Conservation (phyloP, 805 yeast species). For the Spathaspora boniae region DNA sequence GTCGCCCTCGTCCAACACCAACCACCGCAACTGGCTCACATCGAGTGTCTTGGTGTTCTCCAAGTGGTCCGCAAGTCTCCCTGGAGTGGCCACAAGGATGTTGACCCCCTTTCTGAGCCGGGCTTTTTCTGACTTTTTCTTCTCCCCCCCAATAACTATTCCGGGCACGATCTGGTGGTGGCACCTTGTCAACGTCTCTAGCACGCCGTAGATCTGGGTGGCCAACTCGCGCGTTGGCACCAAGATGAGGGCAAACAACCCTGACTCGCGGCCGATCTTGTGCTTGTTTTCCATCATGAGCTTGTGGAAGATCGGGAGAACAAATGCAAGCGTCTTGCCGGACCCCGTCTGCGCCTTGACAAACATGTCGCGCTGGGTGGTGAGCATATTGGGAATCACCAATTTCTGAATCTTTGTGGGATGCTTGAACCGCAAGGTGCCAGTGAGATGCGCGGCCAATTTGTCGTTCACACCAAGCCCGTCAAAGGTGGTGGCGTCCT, state of each 20-base stretch:
- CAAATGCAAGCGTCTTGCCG: conserved; percentile 89
- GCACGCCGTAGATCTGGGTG: conserved; percentile 78
- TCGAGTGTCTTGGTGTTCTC: conserved; percentile 81
- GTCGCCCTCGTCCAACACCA: conserved; percentile 97
- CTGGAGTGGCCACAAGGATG: conserved; percentile 96
- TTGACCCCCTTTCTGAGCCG: conserved; percentile 93
- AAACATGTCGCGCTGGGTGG: conserved; percentile 57
- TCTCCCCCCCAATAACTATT: conserved; percentile 96
- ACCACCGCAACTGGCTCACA: conserved; percentile 71
- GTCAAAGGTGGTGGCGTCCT: conserved; percentile 63
- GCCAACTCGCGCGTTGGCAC: conserved; percentile 97
- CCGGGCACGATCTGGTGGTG: conserved; percentile 93
- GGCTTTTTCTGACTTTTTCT: conserved; percentile 95
- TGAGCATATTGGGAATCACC: conserved; percentile 57
- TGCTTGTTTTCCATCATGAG: conserved; percentile 51
- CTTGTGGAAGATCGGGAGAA: conserved; percentile 76
- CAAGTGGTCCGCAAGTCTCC: conserved; percentile 90
- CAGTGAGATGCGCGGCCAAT: conserved; percentile 52
- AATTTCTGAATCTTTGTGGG: conserved; percentile 89
- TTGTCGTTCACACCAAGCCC: conserved; percentile 65
- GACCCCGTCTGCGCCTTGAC: conserved; percentile 98
- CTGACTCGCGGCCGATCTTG: conserved; percentile 58
- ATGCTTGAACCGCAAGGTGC: conserved; percentile 49
- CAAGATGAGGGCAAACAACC: conserved; percentile 82
- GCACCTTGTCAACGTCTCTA: conserved; percentile 67